Percentiles rank a stretch among this genome's conserved stretches.
phyloP scores from a whole-genome alignment of 2,329 filamentous ascomycete genomes.

The Neofusicoccum kwambonambiense region DNA sequence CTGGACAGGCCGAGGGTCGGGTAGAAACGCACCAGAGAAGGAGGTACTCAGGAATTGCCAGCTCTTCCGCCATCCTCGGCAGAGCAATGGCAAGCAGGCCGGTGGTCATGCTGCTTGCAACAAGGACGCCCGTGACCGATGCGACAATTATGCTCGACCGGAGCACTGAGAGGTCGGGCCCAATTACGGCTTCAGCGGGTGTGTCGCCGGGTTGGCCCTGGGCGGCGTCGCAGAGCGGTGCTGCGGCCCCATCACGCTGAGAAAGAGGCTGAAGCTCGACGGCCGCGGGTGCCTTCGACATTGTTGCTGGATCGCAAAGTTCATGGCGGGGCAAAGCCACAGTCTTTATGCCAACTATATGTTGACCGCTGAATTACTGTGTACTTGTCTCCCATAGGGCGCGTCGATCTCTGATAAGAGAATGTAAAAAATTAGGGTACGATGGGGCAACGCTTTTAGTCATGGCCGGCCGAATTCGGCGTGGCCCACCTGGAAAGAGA shows the following conservation, averaged over 20 bases:
- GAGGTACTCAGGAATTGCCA: constrained; percentile 26
- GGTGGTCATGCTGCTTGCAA: constrained; percentile 21
- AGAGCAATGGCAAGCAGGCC: constrained; percentile 44
- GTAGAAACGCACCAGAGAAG: constrained; percentile 26
- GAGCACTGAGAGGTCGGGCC: background rate
- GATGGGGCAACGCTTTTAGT: no score
- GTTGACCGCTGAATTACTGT: no score
- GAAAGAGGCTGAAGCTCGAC: no score
- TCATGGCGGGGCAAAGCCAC: no score
- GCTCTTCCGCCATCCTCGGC: constrained; percentile 42
- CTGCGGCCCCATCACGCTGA: background rate
- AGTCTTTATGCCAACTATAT: no score
- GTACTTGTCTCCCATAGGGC: no score
- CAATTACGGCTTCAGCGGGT: background rate
- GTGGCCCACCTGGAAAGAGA: no score
- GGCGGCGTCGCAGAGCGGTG: background rate
- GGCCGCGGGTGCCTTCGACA: no score
- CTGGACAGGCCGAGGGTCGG: background rate
- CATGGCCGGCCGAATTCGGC: no score
- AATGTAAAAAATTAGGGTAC: no score
- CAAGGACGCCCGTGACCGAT: background rate
- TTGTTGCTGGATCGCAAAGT: no score
- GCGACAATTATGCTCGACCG: background rate
- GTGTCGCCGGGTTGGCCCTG: background rate
- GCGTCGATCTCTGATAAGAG: no score